phyloP scores from a whole-genome alignment of 305 asterid genomes.

The Striga hermonthica region DNA sequence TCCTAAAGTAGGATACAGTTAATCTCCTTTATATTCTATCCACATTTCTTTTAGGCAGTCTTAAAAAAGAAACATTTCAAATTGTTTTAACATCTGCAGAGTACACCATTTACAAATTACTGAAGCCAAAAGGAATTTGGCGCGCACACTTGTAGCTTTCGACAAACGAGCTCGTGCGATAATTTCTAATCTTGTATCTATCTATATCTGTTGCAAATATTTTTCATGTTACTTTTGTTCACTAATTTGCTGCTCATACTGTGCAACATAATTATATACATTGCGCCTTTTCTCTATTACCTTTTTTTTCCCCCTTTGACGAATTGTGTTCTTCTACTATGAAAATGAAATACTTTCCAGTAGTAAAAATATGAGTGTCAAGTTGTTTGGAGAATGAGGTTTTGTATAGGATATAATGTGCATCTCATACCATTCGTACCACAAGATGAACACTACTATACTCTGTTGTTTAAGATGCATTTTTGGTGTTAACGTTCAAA shows the following conservation, averaged over 20 bases:
- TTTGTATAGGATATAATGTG: not conserved
- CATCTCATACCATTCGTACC: slow-evolving; percentile 13
- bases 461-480: slow-evolving; percentile 3
- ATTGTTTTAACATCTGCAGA: no score
- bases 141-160: no score
- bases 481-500: slow-evolving; percentile 10
- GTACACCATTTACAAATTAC: no score
- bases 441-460: not conserved
- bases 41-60: not conserved
- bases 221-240: no score
- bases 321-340: not conserved
- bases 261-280: not conserved
- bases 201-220: no score
- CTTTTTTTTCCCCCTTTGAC: not conserved
- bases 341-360: not conserved
- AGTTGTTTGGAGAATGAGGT: slow-evolving; percentile 20
- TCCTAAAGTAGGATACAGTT: not conserved
- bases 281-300: not conserved
- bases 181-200: no score
- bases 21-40: not conserved
- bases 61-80: no score
- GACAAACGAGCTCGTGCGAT: no score
- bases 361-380: not conserved
- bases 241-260: not conserved
- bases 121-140: no score